These are phyloP conservation scores for Ceratocystis variospora DNA, from an alignment of 2,329 filamentous ascomycete species.

Conservation along the genomic window DNA sequence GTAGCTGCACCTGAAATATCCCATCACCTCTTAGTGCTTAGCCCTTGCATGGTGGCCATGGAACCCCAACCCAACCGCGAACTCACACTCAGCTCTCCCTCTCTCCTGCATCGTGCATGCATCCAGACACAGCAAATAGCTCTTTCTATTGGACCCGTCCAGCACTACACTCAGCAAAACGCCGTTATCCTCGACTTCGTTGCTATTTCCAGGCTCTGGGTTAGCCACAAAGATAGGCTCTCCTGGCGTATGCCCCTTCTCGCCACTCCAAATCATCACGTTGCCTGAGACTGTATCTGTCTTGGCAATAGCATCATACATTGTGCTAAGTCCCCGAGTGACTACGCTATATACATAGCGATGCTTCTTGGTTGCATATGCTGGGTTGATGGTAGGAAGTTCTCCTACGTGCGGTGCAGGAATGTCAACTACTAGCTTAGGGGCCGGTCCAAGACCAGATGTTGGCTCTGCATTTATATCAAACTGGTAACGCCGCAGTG, in stretches of 20 bases:
- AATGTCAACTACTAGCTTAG: conserved; percentile 31
- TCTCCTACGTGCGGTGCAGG: conserved; percentile 44
- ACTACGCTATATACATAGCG: conserved; percentile 48
- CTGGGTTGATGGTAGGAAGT: conserved; percentile 52
- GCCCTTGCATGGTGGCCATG: conserved; percentile 41
- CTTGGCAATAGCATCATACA: conserved; percentile 52
- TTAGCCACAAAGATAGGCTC: conserved; percentile 52
- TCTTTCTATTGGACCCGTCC: conserved; percentile 43
- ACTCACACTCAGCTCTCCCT: conserved; percentile 48
- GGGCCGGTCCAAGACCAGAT: conserved; percentile 3
- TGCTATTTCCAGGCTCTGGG: conserved; percentile 36
- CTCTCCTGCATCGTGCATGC: conserved; percentile 49
- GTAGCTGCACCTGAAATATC: not conserved
- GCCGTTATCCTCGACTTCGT: conserved; percentile 50
- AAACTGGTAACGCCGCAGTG: conserved; percentile 34
- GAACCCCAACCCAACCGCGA: conserved; percentile 49
- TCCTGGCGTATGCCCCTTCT: conserved; percentile 48
- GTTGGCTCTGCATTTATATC: conserved; percentile 24
- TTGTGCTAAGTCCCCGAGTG: conserved; percentile 43
- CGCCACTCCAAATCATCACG: conserved; percentile 42
- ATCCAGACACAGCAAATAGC: conserved; percentile 53
- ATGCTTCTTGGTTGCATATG: conserved; percentile 37
- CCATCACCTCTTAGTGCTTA: not conserved
- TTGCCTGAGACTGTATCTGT: conserved; percentile 44
- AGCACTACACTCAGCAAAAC: conserved; percentile 49